A percentile compares a stretch with the other conserved stretches of the same genome.
phyloP scores from a whole-genome alignment of 225 moss, liverwort and hornwort genomes.

The Antitrichia curtipendula region DNA sequence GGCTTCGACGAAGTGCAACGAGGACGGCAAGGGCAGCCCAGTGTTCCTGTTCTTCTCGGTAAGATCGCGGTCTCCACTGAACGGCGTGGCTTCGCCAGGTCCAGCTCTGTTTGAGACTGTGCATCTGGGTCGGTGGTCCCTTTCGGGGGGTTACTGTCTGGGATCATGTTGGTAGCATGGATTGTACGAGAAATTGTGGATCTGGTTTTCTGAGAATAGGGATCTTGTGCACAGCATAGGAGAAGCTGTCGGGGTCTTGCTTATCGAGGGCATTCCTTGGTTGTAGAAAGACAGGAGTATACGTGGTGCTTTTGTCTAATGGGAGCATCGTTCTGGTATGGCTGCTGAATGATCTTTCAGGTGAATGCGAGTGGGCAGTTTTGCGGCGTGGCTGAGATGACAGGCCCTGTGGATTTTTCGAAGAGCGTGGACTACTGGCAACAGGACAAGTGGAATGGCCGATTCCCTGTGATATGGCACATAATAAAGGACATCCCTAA shows the following conservation, averaged over 20 bases:
- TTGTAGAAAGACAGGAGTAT: not conserved
- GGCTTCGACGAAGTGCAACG: constrained; percentile 36
- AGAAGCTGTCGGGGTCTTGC: not conserved
- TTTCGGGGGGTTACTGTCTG: not conserved
- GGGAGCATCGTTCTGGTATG: not conserved
- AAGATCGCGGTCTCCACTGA: constrained; percentile 8
- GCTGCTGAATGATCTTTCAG: constrained; percentile 15
- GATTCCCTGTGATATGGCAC: constrained; percentile 91
- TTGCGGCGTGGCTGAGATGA: constrained; percentile 96
- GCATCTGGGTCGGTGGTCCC: not conserved
- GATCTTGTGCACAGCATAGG: not conserved
- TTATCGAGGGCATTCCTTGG: not conserved
- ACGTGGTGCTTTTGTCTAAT: not conserved
- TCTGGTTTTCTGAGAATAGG: not conserved
- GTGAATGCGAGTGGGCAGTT: constrained; percentile 99
- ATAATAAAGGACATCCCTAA: constrained; percentile 97
- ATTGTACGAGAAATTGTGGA: not conserved
- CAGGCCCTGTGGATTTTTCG: constrained; percentile 85
- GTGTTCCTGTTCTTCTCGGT: constrained; percentile 98
- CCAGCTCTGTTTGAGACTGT: not conserved
- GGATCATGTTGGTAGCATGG: not conserved
- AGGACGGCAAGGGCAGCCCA: constrained; percentile 41
- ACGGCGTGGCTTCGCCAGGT: not conserved
- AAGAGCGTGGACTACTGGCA: constrained; percentile 98
- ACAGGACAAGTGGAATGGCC: constrained; percentile 99